Base-by-base conservation (phyloP, 441 rosid genomes). In the Euphorbia corollata region DNA sequence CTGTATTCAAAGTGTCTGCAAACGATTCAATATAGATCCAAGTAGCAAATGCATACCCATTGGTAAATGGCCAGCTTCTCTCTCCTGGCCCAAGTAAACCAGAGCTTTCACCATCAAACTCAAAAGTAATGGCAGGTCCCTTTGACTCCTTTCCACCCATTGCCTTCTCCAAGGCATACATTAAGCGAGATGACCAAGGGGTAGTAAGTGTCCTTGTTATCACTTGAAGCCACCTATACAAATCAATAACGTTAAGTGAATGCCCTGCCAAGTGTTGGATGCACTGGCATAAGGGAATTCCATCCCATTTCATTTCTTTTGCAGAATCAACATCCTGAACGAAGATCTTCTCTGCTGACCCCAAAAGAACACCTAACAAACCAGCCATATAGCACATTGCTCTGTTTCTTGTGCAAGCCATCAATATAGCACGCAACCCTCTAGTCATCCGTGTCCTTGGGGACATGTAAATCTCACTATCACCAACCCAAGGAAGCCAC, bases 41-140 rank as follows among this genome's bases (percentile, higher is more conserved):
- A 10, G 99, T 90, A 34, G 93, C 95, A 81, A 95, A 92, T 24
- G 93, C 96, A 68, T 88, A 95, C 34, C 99, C 99, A 81, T 82
- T 95, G 64, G 81, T 74, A 82, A 95, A 95, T 32, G 99, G 99
- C 99, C 99, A 95, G 59, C 98, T 96, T 69, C 97, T 90, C 79
- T 95, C 99, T 66, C 97, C 99, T 20, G 99, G 96, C 75, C 98
- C 98, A 83, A 95, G 98, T 85, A 95, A 85, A 76, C 99, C 99
- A 73, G 99, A 95, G 79, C 90, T 92, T 82, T 95, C 99, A 58
- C 99, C 99, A 82, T 95, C 98, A 85, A 95, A 95, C 78, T 95
- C 99, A 59, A 95, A 95, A 54, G 98, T 90, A 63, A 83, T 83
- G 51, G 88, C 83, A 51, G 99, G 99, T 69, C 99, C 99, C 78